These are phyloP conservation scores for Flaveria trinervia DNA, from an alignment of 129 eudicot species.

Conservation along the genomic window DNA sequence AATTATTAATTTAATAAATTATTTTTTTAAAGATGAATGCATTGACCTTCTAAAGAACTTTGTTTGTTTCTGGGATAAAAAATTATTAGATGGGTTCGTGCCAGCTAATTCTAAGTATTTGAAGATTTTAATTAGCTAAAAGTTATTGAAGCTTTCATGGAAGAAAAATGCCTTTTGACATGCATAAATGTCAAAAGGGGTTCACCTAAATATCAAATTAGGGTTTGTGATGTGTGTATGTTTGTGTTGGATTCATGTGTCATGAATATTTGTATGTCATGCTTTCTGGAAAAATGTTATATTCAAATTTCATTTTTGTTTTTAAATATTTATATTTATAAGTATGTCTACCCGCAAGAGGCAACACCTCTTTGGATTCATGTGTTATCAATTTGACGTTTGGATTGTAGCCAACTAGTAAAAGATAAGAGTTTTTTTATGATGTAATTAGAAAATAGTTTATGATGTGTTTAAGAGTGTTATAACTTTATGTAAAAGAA, in stretches of 20 bases:
- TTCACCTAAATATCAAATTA: conserved; percentile 50
- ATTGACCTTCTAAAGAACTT: conserved; percentile 57
- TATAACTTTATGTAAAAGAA: no score
- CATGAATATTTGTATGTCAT: conserved; percentile 21
- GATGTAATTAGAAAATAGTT: no score
- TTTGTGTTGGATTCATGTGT: conserved; percentile 26
- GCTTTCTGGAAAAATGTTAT: conserved; percentile 13
- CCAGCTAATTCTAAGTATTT: conserved; percentile 39
- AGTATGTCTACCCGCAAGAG: neutral
- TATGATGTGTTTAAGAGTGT: no score
- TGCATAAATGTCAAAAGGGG: conserved; percentile 62
- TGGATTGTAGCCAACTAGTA: no score
- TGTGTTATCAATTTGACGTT: no score
- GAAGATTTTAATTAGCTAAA: conserved; percentile 24
- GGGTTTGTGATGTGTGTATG: conserved; percentile 28
- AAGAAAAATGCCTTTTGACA: conserved; percentile 40
- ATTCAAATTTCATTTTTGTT: neutral
- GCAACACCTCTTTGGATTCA: no score
- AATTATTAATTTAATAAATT: conserved; percentile 8
- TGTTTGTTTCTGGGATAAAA: conserved; percentile 34
- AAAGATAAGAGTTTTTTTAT: no score
- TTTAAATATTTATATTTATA: conserved; percentile 12
- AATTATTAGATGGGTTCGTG: conserved; percentile 34
- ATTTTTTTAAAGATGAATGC: conserved; percentile 35
- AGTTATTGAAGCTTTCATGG: conserved; percentile 35